Evolutionary conservation across 371 early-diverging fungal genomes (phyloP), one percentile per base, ranked within the genome.

Genomic region (Capillidium heterosporum): DNA sequence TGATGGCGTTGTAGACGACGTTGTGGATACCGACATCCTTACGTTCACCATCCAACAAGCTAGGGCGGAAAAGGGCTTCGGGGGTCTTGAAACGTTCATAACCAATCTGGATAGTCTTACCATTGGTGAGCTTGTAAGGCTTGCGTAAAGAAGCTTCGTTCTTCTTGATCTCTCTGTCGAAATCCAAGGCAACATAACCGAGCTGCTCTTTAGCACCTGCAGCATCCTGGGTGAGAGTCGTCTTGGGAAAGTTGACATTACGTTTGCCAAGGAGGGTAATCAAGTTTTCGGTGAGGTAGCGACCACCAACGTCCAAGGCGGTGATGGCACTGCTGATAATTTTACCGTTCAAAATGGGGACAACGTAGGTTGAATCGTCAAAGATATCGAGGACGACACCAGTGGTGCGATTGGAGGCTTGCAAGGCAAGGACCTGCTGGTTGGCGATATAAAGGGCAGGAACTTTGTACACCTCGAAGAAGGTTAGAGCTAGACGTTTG

Each of bases 181-280:
- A 98, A 82, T 98, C 95, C 58, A 91, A 72, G 59, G 99, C 95
- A 64, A 98, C 92, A 74, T 99, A 99, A 78, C 98, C 96, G 57
- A 97, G 87, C 85, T 98, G 98, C 74, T 99, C 99, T 82, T 99
- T 99, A 75, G 99, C 98, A 72, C 97, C 98, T 72, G 99, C 93
- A 61, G 97, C 98, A 65, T 98, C 98, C 88, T 99, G 99, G 71
- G 91, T 88, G 71, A 99, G 99, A 61, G 99, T 99, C 48, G 99
- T 89, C 67, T 99, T 99, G 67, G 90, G 89, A 82, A 99, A 95
- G 53, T 91, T 77, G 81, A 97, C 90, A 67, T 99, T 99, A 63
- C 97, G 93, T 74, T 98, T 98, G 64, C 93, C 96, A 60, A 99
- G 87, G 67, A 98, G 84, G 72, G 88, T 89, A 84, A 86, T 85